Evolutionary conservation across 2,329 filamentous ascomycete species (phyloP).

Genomic region (Thelonectria olida): DNA sequence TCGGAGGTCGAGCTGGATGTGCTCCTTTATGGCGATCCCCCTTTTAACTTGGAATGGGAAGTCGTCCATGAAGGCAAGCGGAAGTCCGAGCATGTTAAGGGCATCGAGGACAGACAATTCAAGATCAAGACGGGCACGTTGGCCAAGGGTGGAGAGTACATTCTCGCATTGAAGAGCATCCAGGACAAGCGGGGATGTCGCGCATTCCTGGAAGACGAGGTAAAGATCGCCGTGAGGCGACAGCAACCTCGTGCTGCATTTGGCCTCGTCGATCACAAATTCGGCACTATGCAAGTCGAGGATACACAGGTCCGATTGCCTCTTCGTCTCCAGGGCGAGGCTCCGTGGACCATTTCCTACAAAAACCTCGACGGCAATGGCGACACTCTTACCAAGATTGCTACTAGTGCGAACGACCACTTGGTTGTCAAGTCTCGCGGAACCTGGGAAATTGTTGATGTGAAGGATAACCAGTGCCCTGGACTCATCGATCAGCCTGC

Average conservation of each 20-base stretch:
- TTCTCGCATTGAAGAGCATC: conserved; percentile 83
- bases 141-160: conserved; percentile 87
- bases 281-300: conserved; percentile 79
- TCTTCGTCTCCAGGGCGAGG: conserved; percentile 83
- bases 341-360: conserved; percentile 85
- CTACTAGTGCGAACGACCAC: conserved; percentile 70
- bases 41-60: conserved; percentile 93
- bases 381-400: conserved; percentile 57
- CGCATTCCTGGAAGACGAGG: conserved; percentile 83
- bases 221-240: conserved; percentile 85
- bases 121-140: conserved; percentile 81
- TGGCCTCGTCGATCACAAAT: conserved; percentile 83
- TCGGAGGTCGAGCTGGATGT: conserved; percentile 81
- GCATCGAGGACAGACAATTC: conserved; percentile 70
- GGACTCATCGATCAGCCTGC: conserved; percentile 80
- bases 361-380: conserved; percentile 68
- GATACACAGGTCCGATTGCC: conserved; percentile 79
- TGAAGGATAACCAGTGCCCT: conserved; percentile 83
- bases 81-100: conserved; percentile 70
- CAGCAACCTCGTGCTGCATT: conserved; percentile 90
- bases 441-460: conserved; percentile 80
- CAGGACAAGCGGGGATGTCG: conserved; percentile 89
- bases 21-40: conserved; percentile 80
- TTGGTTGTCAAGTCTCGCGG: conserved; percentile 74
- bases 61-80: conserved; percentile 89